These are phyloP conservation scores for Thalassiosira allenii DNA, from an alignment of 352 stramenopile species.

Conservation along the genomic window DNA sequence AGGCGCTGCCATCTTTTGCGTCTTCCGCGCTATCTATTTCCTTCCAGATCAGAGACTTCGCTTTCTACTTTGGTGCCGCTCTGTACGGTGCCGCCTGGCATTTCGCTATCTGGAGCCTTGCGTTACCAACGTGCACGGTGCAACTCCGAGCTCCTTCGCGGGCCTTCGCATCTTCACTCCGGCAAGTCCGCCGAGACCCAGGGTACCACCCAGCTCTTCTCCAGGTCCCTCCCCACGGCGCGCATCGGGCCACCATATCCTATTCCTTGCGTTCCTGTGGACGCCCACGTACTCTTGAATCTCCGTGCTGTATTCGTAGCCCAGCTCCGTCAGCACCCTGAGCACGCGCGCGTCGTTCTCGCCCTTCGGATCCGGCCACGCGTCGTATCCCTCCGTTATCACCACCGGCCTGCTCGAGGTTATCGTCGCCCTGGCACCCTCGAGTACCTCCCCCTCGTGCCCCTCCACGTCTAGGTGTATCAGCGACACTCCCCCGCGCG, in stretches of 20 bases:
- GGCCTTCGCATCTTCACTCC: too few relatives aligned
- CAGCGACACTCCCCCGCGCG: background rate
- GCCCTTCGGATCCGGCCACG: background rate
- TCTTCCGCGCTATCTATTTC: too few relatives aligned
- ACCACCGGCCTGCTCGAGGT: background rate
- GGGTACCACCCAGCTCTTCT: too few relatives aligned
- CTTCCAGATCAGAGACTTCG: too few relatives aligned
- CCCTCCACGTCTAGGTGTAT: slow-evolving; percentile 15
- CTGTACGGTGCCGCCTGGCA: too few relatives aligned
- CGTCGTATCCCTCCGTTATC: background rate
- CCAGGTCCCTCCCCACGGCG: too few relatives aligned
- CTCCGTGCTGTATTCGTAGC: background rate
- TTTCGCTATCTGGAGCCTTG: too few relatives aligned
- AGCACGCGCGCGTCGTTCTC: background rate
- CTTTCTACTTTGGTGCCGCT: too few relatives aligned
- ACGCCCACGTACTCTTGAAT: background rate
- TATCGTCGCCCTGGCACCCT: slow-evolving; percentile 3
- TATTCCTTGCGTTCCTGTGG: background rate
- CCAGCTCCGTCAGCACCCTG: background rate
- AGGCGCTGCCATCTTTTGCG: too few relatives aligned
- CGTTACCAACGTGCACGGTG: too few relatives aligned
- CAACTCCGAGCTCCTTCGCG: too few relatives aligned
- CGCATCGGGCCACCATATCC: slow-evolving; percentile 1
- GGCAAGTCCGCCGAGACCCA: too few relatives aligned
- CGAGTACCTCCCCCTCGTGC: slow-evolving; percentile 8